A percentile compares a stretch with the other conserved stretches of the same genome.
Evolutionary conservation across 768 basidiomycete species (phyloP).

Genomic region (Naganishia vishniacii): DNA sequence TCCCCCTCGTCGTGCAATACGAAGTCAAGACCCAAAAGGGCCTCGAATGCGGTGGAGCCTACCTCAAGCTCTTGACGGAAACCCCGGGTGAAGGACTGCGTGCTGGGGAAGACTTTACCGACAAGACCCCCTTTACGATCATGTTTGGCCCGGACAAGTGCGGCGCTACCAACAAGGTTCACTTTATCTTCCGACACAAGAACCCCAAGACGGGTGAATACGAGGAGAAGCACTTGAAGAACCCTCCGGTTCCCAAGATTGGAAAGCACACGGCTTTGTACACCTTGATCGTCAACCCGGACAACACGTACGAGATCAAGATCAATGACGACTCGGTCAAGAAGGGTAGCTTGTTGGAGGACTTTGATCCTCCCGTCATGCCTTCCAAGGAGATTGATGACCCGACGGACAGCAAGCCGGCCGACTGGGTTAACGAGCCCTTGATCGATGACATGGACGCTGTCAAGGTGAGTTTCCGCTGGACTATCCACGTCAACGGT

Average conservation of each 20-base stretch:
- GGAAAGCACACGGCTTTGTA: slow-evolving; percentile 89
- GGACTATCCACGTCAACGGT: neutral
- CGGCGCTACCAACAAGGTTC: slow-evolving; percentile 56
- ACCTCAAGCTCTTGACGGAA: slow-evolving; percentile 77
- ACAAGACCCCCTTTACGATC: slow-evolving; percentile 54
- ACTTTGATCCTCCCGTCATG: slow-evolving; percentile 90
- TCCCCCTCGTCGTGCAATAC: slow-evolving; percentile 87
- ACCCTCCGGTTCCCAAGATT: slow-evolving; percentile 75
- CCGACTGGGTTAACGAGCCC: slow-evolving; percentile 84
- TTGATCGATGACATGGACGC: slow-evolving; percentile 80
- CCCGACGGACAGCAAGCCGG: slow-evolving; percentile 81
- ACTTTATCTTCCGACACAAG: slow-evolving; percentile 99
- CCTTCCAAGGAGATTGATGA: slow-evolving; percentile 88
- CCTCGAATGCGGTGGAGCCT: slow-evolving; percentile 97
- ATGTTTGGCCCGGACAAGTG: slow-evolving; percentile 91
- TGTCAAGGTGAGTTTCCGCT: slow-evolving; percentile 57
- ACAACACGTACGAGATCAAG: slow-evolving; percentile 87
- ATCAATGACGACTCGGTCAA: slow-evolving; percentile 80
- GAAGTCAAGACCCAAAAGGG: slow-evolving; percentile 99
- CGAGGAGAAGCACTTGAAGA: slow-evolving; percentile 92
- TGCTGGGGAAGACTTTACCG: slow-evolving; percentile 49
- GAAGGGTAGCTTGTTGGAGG: slow-evolving; percentile 78
- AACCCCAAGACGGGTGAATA: slow-evolving; percentile 84
- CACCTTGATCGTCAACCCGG: slow-evolving; percentile 84
- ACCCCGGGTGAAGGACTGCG: slow-evolving; percentile 38